Evolutionary conservation across 768 basidiomycete genomes (phyloP).

Genomic region (Boletus huronensis): DNA sequence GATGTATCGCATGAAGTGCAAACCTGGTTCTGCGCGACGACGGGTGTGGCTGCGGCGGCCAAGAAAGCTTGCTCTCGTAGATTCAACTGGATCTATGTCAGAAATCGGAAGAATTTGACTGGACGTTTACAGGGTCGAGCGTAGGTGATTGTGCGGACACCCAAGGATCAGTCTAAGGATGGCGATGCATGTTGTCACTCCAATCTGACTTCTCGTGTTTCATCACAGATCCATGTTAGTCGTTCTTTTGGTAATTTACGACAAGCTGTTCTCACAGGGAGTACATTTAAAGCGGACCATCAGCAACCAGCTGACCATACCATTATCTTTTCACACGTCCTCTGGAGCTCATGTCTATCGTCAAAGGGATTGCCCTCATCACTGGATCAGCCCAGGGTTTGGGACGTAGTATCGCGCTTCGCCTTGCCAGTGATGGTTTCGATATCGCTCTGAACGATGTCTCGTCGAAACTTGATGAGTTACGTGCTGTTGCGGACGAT

Average conservation of each 20-base stretch:
- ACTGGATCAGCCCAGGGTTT: conserved; percentile 32
- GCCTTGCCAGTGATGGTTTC: conserved; percentile 22
- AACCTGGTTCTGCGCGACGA: background rate
- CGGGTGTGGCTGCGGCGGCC: background rate
- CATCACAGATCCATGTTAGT: background rate
- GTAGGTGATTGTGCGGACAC: background rate
- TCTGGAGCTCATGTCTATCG: conserved; percentile 1
- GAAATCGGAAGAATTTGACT: background rate
- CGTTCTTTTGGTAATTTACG: background rate
- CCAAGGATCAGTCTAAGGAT: background rate
- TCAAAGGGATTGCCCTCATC: conserved; percentile 31
- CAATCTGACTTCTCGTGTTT: background rate
- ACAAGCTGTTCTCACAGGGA: background rate
- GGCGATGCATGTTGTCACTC: background rate
- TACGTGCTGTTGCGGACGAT: conserved; percentile 10
- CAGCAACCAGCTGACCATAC: no score
- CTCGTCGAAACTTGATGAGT: conserved; percentile 8
- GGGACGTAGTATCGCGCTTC: conserved; percentile 22
- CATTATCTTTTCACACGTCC: background rate
- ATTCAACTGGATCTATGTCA: background rate
- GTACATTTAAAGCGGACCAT: background rate
- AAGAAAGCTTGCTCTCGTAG: background rate
- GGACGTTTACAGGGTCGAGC: background rate
- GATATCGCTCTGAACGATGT: conserved; percentile 32
- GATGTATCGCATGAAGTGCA: background rate